These are phyloP conservation scores for Cnidoscolus chayamansa DNA, from an alignment of 441 rosid genomes.

Conservation along the genomic window DNA sequence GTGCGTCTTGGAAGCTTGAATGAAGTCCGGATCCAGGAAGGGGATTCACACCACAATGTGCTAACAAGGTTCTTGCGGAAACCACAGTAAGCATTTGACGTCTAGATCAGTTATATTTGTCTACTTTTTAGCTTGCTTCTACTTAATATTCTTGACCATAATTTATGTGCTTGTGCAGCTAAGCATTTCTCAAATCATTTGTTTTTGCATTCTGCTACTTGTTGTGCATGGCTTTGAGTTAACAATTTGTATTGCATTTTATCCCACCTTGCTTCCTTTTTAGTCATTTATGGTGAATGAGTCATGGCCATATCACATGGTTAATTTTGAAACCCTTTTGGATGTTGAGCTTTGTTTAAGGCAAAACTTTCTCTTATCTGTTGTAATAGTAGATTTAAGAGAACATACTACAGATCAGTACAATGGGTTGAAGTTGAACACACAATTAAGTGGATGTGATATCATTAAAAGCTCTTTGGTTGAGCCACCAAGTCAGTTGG, in stretches of 20 bases:
- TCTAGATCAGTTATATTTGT: background rate
- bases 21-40: slow-evolving; percentile 58
- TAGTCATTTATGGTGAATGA: background rate
- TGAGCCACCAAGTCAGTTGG: too few species aligned
- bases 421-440: too few species aligned
- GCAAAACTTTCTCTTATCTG: background rate
- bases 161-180: background rate
- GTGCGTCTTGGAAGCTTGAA: slow-evolving; percentile 93
- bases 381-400: too few species aligned
- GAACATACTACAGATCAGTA: too few species aligned
- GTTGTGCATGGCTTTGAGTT: background rate
- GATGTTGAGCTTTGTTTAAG: background rate
- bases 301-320: background rate
- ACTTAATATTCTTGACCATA: background rate
- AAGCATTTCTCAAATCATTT: background rate
- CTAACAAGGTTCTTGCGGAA: slow-evolving; percentile 67
- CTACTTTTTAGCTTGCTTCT: background rate
- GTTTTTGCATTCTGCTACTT: background rate
- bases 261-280: background rate
- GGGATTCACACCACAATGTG: slow-evolving; percentile 59
- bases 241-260: background rate
- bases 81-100: slow-evolving; percentile 60
- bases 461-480: too few species aligned
- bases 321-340: background rate
- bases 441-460: too few species aligned